phyloP scores from a whole-genome alignment of 306 rosid species.

The Prunus armeniaca region DNA sequence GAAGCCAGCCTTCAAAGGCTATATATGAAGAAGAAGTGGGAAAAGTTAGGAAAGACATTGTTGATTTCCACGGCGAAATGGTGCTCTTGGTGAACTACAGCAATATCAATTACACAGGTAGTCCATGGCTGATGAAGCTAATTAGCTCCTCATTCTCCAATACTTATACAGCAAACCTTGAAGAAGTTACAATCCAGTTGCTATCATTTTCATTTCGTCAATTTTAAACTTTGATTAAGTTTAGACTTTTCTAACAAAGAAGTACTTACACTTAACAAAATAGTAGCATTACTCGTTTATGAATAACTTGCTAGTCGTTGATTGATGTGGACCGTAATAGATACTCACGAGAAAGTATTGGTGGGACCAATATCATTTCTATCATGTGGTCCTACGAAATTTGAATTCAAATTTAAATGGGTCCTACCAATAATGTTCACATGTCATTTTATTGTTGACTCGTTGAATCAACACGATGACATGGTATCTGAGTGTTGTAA shows the following conservation, averaged over 20 bases:
- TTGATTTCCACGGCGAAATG: constrained; percentile 96
- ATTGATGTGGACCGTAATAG: neutral
- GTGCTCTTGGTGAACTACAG: constrained; percentile 82
- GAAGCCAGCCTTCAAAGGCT: constrained; percentile 41
- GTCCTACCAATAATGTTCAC: neutral
- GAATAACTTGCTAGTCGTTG: neutral
- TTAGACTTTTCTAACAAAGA: neutral
- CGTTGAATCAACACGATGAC: no score
- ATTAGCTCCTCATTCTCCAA: neutral
- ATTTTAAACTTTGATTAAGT: neutral
- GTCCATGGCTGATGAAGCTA: neutral
- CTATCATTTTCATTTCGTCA: neutral
- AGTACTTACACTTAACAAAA: neutral
- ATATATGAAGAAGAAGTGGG: constrained; percentile 52
- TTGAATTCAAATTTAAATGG: neutral
- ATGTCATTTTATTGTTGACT: neutral
- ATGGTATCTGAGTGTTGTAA: no score
- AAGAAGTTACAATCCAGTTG: no score
- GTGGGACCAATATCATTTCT: neutral
- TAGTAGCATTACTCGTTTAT: neutral
- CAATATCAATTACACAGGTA: constrained; percentile 87
- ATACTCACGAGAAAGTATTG: neutral
- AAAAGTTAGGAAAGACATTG: constrained; percentile 68
- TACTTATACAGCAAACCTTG: neutral
- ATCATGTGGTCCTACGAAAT: neutral